Base-by-base conservation (phyloP, 306 rosid genomes). In the Pueraria montana region DNA sequence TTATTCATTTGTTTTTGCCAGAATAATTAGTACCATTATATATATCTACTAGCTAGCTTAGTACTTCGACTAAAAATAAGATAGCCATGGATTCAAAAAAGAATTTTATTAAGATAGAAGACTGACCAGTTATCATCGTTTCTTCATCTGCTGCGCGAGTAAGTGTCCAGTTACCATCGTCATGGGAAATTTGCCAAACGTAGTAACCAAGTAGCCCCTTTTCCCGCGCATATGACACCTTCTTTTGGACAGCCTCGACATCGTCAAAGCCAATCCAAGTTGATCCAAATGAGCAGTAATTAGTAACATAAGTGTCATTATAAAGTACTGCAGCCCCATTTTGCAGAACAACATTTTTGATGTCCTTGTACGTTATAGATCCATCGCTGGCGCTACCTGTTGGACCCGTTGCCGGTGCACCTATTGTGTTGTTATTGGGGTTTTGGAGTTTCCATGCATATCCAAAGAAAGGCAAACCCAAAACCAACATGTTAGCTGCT, bases 181-280 rank as follows among this genome's bases (percentile, higher is more conserved):
- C 89, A 5, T 27, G 1, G 8, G 81, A 12, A 46, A 88, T 27
- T 9, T 71, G 76, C 71, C 58, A 85, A 18, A 55, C 80, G 38
- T 13, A 1, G 11, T 85, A 85, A 46, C 90, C 88, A 14, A 23
- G 85, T 5, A 85, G 32, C 18, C 63, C 36, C 17, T 34, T 80
- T 42, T 83, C 72, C 72, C 45, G 83, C 5, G 88, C 91, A 21
- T 88, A 85, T 13, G 82, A 24, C n/a, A 88, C 86, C 74, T 85
- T 88, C 17, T 6, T 53, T 64, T 56, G 46, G n/a, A 85, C 58
- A 55, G 10, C 69, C n/a, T 82, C 79, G 1, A 66, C 81, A 72
- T 83, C 89, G 53, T 88, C 91, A 42, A 71, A 85, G 17, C 56
- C 76, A 10, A 88, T 76, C 88, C 90, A 88, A 27, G 42, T 45